Evolutionary conservation across 148 eudicot genomes (phyloP).

Genomic region (Diospyros lotus): DNA sequence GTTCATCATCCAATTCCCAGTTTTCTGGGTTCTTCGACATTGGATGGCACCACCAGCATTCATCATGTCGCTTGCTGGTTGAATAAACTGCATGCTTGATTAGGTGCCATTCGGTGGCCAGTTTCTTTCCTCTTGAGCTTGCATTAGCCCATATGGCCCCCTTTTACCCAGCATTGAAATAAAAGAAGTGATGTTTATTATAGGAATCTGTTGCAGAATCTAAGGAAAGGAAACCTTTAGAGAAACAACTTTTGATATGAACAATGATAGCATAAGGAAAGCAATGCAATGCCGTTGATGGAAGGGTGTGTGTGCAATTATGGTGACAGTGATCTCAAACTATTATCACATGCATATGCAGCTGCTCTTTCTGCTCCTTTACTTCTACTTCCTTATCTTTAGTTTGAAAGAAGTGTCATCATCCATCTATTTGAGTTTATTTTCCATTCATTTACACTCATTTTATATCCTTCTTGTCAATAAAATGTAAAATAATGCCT

Average conservation of each 20-base stretch:
- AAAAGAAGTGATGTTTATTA: too few relatives aligned
- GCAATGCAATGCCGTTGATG: neutral
- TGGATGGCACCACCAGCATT: too few relatives aligned
- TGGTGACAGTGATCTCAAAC: slow-evolving; percentile 6
- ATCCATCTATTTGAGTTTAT: neutral
- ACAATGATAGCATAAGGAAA: neutral
- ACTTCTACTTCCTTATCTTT: neutral
- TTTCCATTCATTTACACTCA: neutral
- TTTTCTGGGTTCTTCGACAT: too few relatives aligned
- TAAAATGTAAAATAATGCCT: neutral
- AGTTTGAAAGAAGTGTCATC: neutral
- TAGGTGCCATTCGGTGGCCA: too few relatives aligned
- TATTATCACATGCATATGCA: neutral
- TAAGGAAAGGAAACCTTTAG: too few relatives aligned
- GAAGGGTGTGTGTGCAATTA: slow-evolving; percentile 5
- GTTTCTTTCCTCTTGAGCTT: too few relatives aligned
- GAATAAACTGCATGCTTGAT: too few relatives aligned
- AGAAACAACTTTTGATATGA: neutral
- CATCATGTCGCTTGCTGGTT: too few relatives aligned
- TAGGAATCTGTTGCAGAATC: too few relatives aligned
- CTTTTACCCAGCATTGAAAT: too few relatives aligned
- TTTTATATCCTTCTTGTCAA: neutral
- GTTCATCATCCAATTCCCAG: too few relatives aligned
- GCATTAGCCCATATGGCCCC: too few relatives aligned
- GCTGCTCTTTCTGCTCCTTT: neutral